Base-by-base conservation (phyloP, 2,329 filamentous ascomycete species). In the Fusarium caatingaense region DNA sequence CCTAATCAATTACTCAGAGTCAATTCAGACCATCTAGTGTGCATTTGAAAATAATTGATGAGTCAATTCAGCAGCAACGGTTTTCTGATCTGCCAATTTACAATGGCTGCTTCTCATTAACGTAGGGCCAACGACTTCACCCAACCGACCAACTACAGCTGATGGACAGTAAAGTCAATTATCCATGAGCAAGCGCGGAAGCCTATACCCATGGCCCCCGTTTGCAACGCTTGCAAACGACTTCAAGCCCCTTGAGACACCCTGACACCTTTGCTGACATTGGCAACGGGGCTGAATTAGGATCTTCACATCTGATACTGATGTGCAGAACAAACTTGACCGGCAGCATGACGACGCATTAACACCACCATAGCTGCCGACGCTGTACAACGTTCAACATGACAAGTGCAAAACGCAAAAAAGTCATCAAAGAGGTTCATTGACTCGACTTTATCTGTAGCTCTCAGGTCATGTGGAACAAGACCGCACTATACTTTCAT, bases 261-360 rank as follows among this genome's bases (percentile, higher is more conserved):
- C 37, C 6, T 25, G 55, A 48, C 20, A 62, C n/a, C 37, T 9
- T 25, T 30, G 20, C 25, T 45, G 30, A 50, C 28, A 41, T 32
- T 25, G 27, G 20, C 30, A 21, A 25, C 23, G 30, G 28, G 37
- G 23, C 47, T 47, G 60, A 68, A 68, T 70, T 68, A 40, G 16
- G 63, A 70, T 64, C 60, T 68, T 72, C 63, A 56, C 44, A 25
- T 46, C 37, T 65, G 20, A 65, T 56, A 40, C 32, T 47, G 54
- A 69, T 60, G 44, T 50, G 56, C 48, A 48, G 48, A 42, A 56
- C 50, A 65, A 74, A 57, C 69, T 65, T 69, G 61, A 54, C 21
- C 32, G 28, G 42, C 42, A 58, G 27, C 7, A 23, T 40, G 23
- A 18, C 34, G 46, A 32, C 34, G n/a, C 25, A 42, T 44, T 15